These are phyloP conservation scores for Stereum hirsutum DNA, from an alignment of 1,284 basidiomycete genomes.

Conservation along the genomic window DNA sequence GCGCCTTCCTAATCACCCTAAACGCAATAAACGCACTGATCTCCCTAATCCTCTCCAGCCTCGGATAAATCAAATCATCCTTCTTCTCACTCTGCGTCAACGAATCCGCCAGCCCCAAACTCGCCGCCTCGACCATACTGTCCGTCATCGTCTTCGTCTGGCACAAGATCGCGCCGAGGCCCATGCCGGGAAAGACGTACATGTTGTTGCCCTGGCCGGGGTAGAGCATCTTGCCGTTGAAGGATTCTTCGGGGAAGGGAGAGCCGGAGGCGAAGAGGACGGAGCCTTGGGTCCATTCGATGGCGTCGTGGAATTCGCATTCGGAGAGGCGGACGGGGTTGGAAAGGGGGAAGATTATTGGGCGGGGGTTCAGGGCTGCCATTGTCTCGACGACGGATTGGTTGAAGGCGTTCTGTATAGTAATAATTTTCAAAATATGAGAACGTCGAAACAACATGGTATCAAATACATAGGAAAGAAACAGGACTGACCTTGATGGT, in stretches of 20 bases:
- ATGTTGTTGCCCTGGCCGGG: constrained; percentile 93
- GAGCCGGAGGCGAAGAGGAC: constrained; percentile 90
- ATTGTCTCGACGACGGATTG: constrained; percentile 72
- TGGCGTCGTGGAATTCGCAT: constrained; percentile 80
- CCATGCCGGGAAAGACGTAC: constrained; percentile 74
- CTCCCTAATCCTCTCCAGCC: constrained; percentile 73
- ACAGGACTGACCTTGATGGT: constrained; percentile 54
- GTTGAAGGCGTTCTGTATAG: constrained; percentile 62
- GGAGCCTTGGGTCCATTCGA: constrained; percentile 62
- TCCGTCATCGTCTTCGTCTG: constrained; percentile 64
- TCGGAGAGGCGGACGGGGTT: constrained; percentile 86
- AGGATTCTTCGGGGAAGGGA: constrained; percentile 70
- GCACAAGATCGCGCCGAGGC: constrained; percentile 70
- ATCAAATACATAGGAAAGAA: neutral
- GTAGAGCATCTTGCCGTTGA: constrained; percentile 53
- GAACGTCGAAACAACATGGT: constrained; percentile 7
- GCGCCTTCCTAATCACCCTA: constrained; percentile 70
- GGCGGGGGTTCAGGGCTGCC: constrained; percentile 78
- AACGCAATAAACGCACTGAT: constrained; percentile 72
- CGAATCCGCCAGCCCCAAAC: constrained; percentile 71
- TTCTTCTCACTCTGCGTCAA: constrained; percentile 66
- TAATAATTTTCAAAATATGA: constrained; percentile 3
- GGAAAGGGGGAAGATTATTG: constrained; percentile 95
- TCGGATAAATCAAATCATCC: constrained; percentile 65
- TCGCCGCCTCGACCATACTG: constrained; percentile 74